Base-by-base conservation (phyloP, 768 basidiomycete species). In the Tephrocybe sp. region DNA sequence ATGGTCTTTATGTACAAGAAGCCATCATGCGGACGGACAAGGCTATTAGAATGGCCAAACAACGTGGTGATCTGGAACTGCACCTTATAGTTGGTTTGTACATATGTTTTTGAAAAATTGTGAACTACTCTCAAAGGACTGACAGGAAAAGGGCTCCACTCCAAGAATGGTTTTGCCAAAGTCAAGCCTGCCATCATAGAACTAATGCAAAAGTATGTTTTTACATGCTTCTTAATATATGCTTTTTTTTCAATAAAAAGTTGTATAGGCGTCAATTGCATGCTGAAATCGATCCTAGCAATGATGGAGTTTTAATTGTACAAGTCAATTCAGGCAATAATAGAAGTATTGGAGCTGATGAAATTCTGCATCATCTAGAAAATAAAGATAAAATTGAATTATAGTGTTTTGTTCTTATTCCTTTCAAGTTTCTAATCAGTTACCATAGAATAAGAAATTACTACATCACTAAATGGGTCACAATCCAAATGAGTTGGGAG, bases 1-100 rank as follows among this genome's bases (percentile, higher is more conserved):
- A 97, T 61, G 94, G 92, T 1, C 70, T 98, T 3, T 95, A 91
- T 65, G 94, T 95, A 53, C 92, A 91, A 61, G 95, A 98, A 68
- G 91, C 94, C 18, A 82, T 95, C 41, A 71, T 77, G 36, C 77
- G 76, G 45, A 84, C 82, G 1, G 94, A 97, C 55, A 58, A 64
- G 19, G 84, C 87, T 11, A 78, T 97, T 22, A 69, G 80, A 60
- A 69, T 78, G 27, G 91, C 89, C 12, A 84, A 83, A 47, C 66
- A 63, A 24, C 68, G 76, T 25, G 88, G 88, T 2, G 77, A 86
- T 49, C 56, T 70, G 4, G 78, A 90, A 59, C 62, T 97, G 5
- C 76, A 79, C 49, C 67, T 97, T 50, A 95, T 98, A 55, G 93
- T 95, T 48, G 93, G 94, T 82, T 46, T 57, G 84, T 76, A 3